phyloP scores from a whole-genome alignment of 495 filamentous ascomycete genomes.

The Hyphodiscus hymeniophilus region DNA sequence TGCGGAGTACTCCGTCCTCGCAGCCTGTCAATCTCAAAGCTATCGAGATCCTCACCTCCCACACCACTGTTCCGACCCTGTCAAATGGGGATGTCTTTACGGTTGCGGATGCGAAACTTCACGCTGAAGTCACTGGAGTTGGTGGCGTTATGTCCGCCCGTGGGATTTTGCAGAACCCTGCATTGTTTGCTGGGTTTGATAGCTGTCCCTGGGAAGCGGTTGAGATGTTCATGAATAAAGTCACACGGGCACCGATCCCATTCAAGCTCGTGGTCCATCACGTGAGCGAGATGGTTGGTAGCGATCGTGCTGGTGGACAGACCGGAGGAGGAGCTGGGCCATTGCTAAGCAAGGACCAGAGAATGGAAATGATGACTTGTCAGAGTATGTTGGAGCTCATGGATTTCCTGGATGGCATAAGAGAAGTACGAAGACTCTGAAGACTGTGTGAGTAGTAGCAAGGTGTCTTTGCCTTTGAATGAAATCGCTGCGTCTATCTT shows the following conservation, averaged over 20 bases:
- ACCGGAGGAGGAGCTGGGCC: constrained; percentile 22
- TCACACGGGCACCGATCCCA: constrained; percentile 44
- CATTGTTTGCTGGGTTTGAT: constrained; percentile 44
- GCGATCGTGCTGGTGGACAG: constrained; percentile 35
- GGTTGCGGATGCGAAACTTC: constrained; percentile 26
- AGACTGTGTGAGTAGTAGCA: not conserved
- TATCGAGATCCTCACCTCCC: constrained; percentile 42
- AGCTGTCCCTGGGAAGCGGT: constrained; percentile 52
- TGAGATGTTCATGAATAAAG: constrained; percentile 46
- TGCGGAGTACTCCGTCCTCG: constrained; percentile 43
- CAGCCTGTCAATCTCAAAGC: constrained; percentile 50
- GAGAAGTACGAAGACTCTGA: constrained; percentile 12
- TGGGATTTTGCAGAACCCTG: constrained; percentile 53
- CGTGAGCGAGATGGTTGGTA: constrained; percentile 52
- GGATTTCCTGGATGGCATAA: constrained; percentile 49
- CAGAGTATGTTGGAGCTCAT: constrained; percentile 48
- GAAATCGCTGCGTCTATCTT: too few species aligned
- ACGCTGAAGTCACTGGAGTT: constrained; percentile 24
- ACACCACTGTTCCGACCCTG: constrained; percentile 44
- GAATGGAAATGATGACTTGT: constrained; percentile 37
- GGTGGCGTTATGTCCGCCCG: constrained; percentile 57
- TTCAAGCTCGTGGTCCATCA: constrained; percentile 54
- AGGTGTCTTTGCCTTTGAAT: too few species aligned
- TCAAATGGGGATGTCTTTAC: constrained; percentile 57
- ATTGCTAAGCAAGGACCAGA: constrained; percentile 44